phyloP scores from a whole-genome alignment of 1,139 yeast species.

The Sugiyamaella novakii region DNA sequence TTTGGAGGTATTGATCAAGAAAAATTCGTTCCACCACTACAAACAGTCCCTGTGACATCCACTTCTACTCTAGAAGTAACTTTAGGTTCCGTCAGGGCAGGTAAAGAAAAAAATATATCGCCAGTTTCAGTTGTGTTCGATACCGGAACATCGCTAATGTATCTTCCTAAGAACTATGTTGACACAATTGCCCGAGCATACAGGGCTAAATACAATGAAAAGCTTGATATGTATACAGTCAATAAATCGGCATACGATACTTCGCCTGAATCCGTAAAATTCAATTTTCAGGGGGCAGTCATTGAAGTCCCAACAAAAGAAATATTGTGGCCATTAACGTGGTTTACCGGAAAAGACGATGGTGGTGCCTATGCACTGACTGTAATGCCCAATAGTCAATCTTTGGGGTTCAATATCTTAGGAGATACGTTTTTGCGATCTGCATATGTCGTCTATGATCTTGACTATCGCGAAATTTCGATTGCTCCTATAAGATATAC shows the following conservation, averaged over 20 bases:
- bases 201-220: conserved; percentile 43
- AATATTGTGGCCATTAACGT: conserved; percentile 38
- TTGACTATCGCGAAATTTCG: conserved; percentile 62
- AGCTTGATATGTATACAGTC: conserved; percentile 46
- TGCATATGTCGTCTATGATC: conserved; percentile 76
- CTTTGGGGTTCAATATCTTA: conserved; percentile 44
- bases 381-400: conserved; percentile 32
- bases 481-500: conserved; percentile 38
- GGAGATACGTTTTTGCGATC: conserved; percentile 77
- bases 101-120: conserved; percentile 14
- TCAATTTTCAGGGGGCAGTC: conserved; percentile 47
- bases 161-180: conserved; percentile 36
- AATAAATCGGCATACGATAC: conserved; percentile 28
- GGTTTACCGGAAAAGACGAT: conserved; percentile 29
- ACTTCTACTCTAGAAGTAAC: conserved; percentile 29
- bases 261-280: conserved; percentile 37
- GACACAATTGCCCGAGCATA: conserved; percentile 32
- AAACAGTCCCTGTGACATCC: conserved; percentile 46
- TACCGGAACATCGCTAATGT: conserved; percentile 44
- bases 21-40: conserved; percentile 53
- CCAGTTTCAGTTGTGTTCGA: conserved; percentile 36
- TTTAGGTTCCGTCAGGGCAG: conserved; percentile 21
- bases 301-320: conserved; percentile 49
- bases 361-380: conserved; percentile 30
- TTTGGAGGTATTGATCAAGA: conserved; percentile 64